phyloP scores from a whole-genome alignment of 768 basidiomycete species.

The Pholiota molesta region DNA sequence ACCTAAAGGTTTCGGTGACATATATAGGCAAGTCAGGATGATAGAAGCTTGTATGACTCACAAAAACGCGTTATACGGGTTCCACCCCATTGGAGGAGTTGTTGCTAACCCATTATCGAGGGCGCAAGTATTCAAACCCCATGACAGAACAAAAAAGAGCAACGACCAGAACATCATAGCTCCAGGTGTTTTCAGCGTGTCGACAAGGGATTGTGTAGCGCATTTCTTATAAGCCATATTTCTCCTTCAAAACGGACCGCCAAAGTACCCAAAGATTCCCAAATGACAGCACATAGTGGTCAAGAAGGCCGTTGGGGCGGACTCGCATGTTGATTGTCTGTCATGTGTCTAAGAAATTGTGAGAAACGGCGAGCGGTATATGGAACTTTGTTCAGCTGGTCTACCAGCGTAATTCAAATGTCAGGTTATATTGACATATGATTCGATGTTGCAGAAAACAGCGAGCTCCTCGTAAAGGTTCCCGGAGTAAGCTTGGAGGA shows the following conservation, averaged over 20 bases:
- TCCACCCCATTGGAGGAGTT: constrained; percentile 52
- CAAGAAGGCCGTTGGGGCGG: neutral
- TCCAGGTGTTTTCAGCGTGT: neutral
- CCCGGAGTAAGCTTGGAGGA: neutral
- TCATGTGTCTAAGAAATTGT: constrained; percentile 11
- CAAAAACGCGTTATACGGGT: constrained; percentile 51
- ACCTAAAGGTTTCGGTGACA: constrained; percentile 29
- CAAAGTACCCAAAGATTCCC: neutral
- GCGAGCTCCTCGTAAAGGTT: neutral
- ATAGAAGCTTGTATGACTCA: constrained; percentile 22
- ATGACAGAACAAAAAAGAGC: neutral
- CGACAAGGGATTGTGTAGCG: neutral
- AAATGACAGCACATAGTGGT: neutral
- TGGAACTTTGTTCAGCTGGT: neutral
- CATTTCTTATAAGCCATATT: neutral
- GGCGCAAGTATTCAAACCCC: constrained; percentile 17
- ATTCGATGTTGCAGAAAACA: neutral
- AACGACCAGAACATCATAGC: constrained; percentile 1
- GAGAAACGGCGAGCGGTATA: neutral
- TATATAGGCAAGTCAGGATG: neutral
- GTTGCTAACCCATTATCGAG: constrained; percentile 43
- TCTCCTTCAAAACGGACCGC: neutral
- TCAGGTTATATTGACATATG: neutral
- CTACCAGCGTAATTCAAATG: neutral
- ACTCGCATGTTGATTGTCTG: constrained; percentile 6